Conservation (phyloP, 495 filamentous ascomycete genomes). For the Opeltia flavorubescens region DNA sequence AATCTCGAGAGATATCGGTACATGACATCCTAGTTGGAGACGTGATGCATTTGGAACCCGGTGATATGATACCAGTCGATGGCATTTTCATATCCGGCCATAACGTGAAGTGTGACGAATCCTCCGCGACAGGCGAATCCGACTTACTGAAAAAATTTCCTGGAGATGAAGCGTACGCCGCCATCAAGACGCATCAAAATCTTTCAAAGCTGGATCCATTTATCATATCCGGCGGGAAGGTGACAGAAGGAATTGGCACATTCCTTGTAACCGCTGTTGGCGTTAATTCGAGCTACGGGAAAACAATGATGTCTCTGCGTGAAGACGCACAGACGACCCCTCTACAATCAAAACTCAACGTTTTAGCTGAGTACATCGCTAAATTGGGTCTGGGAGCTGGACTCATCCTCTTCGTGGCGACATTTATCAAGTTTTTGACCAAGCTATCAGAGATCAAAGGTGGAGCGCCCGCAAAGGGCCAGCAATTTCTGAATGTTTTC, state of each 20-base stretch:
- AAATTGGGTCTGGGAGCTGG: slow-evolving; percentile 79
- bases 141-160: slow-evolving; percentile 61
- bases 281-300: slow-evolving; percentile 77
- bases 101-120: slow-evolving; percentile 69
- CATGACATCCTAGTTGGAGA: slow-evolving; percentile 75
- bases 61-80: slow-evolving; percentile 74
- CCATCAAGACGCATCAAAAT: slow-evolving; percentile 61
- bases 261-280: slow-evolving; percentile 82
- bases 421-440: slow-evolving; percentile 81
- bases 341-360: slow-evolving; percentile 84
- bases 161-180: slow-evolving; percentile 64
- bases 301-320: slow-evolving; percentile 84
- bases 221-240: slow-evolving; percentile 82
- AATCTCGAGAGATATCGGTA: slow-evolving; percentile 61
- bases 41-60: slow-evolving; percentile 71
- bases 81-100: slow-evolving; percentile 62
- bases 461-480: slow-evolving; percentile 61
- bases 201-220: slow-evolving; percentile 85
- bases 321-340: slow-evolving; percentile 87
- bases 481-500: slow-evolving; percentile 80
- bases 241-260: slow-evolving; percentile 79
- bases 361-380: slow-evolving; percentile 83
- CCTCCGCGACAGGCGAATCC: slow-evolving; percentile 73
- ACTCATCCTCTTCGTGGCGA: slow-evolving; percentile 73
- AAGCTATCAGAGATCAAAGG: slow-evolving; percentile 36